Base-by-base conservation (phyloP, 768 basidiomycete species). In the Pulveroboletus sp. region DNA sequence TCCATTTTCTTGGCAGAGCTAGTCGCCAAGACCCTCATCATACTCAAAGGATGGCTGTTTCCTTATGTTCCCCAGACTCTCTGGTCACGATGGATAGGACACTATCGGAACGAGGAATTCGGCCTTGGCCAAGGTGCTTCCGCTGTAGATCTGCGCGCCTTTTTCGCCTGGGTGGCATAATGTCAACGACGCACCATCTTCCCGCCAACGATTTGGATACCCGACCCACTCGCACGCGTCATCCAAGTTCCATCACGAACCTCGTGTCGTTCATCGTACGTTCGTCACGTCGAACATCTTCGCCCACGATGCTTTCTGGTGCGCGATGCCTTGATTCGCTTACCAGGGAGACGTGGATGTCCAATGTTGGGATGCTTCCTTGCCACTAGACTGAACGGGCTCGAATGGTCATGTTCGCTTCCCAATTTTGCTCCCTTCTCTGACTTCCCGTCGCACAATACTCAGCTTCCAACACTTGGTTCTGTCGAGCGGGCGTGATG, bases 91-190 rank as follows among this genome's bases (percentile, higher is more conserved):
- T 8, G 27, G 24, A 21, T 1, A 17, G 18, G 24, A 21, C 21
- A 17, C 14, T 27, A 27, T 36, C 24, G 5, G 14, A 11, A 37
- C 36, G 11, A 30, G 50, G 31, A 47, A 18, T 3, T 21, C 21
- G 21, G 21, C n/a, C 49, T 39, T 27, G 49, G 39, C 26, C 7
- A 36, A 35, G 30, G 33, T 17, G 41, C 49, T 52, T 52, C 51
- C 14, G n/a, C 21, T 31, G 11, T 12, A 30, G 50, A 51, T 51
- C 39, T 42, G 40, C 51, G 14, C 9, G 35, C 6, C 18, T 1
- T 31, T 31, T 17, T 21, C 3, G 24, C 38, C 14, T 5, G 30
- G 26, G 30, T 49, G 33, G 46, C 18, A n/a, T 28, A 18, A 36
- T 24, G 48, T 21, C 12, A 28, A 21, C 14, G 15, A 43, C 11